A percentile compares a stretch with the other conserved stretches of the same genome.
Evolutionary conservation across 2,329 filamentous ascomycete genomes (phyloP).

Genomic region (Colletotrichum lupini): DNA sequence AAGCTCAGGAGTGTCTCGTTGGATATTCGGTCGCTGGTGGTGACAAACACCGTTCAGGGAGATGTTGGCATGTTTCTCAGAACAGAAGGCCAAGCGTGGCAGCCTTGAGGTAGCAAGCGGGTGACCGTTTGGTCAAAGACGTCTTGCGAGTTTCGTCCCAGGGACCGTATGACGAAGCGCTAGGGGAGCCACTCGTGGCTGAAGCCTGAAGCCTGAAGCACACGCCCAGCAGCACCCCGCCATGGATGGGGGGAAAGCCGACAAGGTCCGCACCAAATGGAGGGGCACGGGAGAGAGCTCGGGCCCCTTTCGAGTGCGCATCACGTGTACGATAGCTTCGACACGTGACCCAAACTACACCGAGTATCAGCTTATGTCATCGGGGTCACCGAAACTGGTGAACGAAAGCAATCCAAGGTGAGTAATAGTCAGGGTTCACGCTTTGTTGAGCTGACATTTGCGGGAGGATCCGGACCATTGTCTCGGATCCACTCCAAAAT

Average conservation of each 20-base stretch:
- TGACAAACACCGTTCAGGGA: conserved; percentile 20
- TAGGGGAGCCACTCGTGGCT: conserved; percentile 32
- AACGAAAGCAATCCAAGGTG: background rate
- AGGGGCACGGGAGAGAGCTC: conserved; percentile 25
- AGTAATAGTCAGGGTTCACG: background rate
- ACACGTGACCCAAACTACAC: background rate
- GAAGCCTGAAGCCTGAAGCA: background rate
- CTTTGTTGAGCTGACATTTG: background rate
- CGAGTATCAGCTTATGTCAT: background rate
- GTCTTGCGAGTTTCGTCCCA: conserved; percentile 31
- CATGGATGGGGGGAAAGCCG: conserved; percentile 1
- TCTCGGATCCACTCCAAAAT: background rate
- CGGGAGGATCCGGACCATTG: conserved; percentile 6
- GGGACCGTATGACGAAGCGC: conserved; percentile 32
- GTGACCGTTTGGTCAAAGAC: conserved; percentile 21
- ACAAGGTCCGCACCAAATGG: conserved; percentile 29
- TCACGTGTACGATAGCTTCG: background rate
- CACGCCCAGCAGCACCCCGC: conserved; percentile 19
- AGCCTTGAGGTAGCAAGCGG: conserved; percentile 19
- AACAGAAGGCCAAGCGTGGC: conserved; percentile 22
- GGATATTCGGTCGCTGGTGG: conserved; percentile 7
- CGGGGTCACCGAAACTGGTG: background rate
- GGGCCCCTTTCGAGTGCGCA: background rate
- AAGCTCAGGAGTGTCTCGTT: background rate
- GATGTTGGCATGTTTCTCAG: conserved; percentile 19